These are phyloP conservation scores for Elsinoe arachidis DNA, from an alignment of 2,329 filamentous ascomycete species.

Conservation along the genomic window DNA sequence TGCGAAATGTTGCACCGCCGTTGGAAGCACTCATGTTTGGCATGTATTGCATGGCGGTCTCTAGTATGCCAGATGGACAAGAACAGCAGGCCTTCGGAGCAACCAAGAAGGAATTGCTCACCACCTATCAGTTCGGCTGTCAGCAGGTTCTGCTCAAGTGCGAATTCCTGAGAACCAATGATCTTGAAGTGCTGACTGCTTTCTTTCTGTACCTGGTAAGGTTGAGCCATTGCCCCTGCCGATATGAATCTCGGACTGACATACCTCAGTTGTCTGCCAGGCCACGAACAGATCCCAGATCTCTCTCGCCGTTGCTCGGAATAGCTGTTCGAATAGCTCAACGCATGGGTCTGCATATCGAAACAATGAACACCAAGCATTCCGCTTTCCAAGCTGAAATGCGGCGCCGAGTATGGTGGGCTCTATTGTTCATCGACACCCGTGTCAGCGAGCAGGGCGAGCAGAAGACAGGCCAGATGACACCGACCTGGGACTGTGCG, in stretches of 20 bases:
- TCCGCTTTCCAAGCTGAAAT: conserved; percentile 56
- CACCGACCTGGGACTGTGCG: conserved; percentile 38
- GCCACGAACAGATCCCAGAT: conserved; percentile 52
- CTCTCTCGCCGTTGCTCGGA: conserved; percentile 54
- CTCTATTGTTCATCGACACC: conserved; percentile 58
- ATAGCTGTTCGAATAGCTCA: conserved; percentile 60
- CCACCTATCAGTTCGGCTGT: conserved; percentile 37
- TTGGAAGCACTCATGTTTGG: conserved; percentile 55
- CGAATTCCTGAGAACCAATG: conserved; percentile 32
- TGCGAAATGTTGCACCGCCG: conserved; percentile 47
- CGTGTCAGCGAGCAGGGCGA: conserved; percentile 60
- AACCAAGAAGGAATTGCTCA: conserved; percentile 32
- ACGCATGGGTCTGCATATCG: conserved; percentile 59
- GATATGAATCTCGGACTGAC: conserved; percentile 23
- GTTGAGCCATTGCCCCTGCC: conserved; percentile 12
- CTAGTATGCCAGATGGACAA: conserved; percentile 49
- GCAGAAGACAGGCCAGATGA: conserved; percentile 31
- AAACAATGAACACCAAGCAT: conserved; percentile 41
- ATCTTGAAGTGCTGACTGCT: conserved; percentile 43
- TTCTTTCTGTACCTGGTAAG: conserved; percentile 47
- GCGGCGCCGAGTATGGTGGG: conserved; percentile 66
- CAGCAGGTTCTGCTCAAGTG: conserved; percentile 40
- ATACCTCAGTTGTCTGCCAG: conserved; percentile 45
- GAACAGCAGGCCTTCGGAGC: conserved; percentile 36
- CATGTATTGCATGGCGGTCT: conserved; percentile 55